Percentiles rank a stretch among this genome's conserved stretches.
Conservation (phyloP, 78 protist genomes). For the Chrysochromulina parva region DNA sequence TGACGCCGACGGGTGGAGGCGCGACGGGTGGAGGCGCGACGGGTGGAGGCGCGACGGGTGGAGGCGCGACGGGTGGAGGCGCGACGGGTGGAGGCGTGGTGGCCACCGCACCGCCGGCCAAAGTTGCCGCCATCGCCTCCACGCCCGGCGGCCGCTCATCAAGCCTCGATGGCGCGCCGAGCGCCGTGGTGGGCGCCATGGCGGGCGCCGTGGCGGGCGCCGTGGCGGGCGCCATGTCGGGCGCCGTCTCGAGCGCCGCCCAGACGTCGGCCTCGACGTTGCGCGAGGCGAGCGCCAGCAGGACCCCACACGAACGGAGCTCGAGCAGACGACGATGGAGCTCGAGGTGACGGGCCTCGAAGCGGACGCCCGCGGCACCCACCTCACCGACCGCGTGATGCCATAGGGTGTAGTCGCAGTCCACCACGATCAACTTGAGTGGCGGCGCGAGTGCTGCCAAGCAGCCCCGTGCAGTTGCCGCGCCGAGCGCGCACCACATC, state of each 20-base stretch:
- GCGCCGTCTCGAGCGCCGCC: background rate
- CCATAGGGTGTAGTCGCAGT: constrained; percentile 33
- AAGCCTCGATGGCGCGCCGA: too few species aligned
- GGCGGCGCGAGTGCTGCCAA: background rate
- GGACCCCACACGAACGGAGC: background rate
- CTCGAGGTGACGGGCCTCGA: constrained; percentile 5
- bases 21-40: too few species aligned
- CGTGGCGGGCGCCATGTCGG: too few species aligned
- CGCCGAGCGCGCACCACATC: constrained; percentile 26
- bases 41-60: too few species aligned
- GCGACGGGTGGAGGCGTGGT: too few species aligned
- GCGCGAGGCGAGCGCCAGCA: background rate
- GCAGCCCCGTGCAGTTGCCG: background rate
- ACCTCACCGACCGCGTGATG: background rate
- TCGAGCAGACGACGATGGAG: background rate
- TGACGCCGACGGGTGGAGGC: too few species aligned
- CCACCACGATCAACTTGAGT: background rate
- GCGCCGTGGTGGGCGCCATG: too few species aligned
- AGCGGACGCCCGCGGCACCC: background rate
- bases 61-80: too few species aligned
- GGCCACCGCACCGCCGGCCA: too few species aligned
- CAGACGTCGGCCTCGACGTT: background rate
- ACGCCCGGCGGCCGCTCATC: too few species aligned
- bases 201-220: too few species aligned
- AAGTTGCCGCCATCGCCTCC: too few species aligned